Conservation (phyloP, 164 flowering plant genomes). For the Paratinospora sagittata region DNA sequence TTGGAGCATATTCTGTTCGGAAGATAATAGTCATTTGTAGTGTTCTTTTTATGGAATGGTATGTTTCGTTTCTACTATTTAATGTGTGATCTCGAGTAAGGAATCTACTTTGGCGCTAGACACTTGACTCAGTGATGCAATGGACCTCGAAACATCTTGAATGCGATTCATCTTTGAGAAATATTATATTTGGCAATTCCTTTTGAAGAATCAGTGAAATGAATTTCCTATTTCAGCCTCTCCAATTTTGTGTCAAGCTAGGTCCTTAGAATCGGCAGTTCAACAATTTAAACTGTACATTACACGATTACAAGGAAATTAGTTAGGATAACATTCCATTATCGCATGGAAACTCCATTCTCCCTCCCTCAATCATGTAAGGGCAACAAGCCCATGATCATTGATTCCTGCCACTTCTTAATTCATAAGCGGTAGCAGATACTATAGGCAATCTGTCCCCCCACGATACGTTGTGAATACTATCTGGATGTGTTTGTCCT, state of each 20-base stretch:
- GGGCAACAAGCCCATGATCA: not conserved
- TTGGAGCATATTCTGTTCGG: not conserved
- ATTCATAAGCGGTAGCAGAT: not conserved
- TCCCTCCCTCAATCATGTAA: not conserved
- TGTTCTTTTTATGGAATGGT: not conserved
- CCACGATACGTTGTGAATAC: not conserved
- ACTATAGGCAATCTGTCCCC: no score
- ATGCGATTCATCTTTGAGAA: not conserved
- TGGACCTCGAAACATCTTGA: not conserved
- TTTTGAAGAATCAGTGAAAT: not conserved
- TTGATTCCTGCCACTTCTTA: not conserved
- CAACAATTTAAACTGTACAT: not conserved
- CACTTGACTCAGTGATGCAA: not conserved
- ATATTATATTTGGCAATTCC: not conserved
- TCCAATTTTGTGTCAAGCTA: no score
- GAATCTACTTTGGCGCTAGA: not conserved
- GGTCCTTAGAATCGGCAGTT: not conserved
- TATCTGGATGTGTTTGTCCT: not conserved
- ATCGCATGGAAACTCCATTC: not conserved
- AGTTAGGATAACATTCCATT: not conserved
- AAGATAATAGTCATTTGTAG: not conserved
- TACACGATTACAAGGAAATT: not conserved
- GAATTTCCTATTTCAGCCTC: not conserved
- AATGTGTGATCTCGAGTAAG: not conserved
- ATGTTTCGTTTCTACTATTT: not conserved